Evolutionary conservation across 2,329 filamentous ascomycete species (phyloP), one percentile per base, ranked within the genome.

Genomic region (Calonectria naviculata): DNA sequence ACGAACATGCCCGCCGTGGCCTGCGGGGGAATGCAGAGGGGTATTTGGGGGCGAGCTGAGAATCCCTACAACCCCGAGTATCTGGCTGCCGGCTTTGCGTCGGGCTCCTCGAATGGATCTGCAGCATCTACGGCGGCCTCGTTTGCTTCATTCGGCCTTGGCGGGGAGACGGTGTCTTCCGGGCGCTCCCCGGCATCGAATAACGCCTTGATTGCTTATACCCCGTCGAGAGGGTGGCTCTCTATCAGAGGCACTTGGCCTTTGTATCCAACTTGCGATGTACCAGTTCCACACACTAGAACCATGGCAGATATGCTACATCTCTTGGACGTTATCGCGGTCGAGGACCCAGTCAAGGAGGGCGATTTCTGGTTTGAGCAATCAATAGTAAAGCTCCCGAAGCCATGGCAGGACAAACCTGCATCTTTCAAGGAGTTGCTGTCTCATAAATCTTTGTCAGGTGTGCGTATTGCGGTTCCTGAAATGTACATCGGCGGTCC

Each of bases 1-100:
- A 90, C 89, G 1, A 91, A 81, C 17, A 91, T 90, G 85, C 89
- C 81, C 3, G 85, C 89, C 0, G 89, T 90, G 85, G 89, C 88
- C 28, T 85, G 85, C 44, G 88, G 88, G 2, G 89, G 89, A 0
- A 90, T 90, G 87, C 88, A 90, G 71, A 81, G 89, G n/a, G 89
- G 89, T 1, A 75, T 88, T 3, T 90, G 89, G 73, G 89, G 89
- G 0, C 83, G 89, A 5, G 87, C 89, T 0, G 89, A 90, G 75
- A 87, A 84, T 49, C 89, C 89, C 0, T 90, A 91, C 74, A 90
- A 90, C 70, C 67, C 76, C 0, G 82, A 87, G 0, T 91, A 87
- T 67, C 80, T 90, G 2, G 85, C 89, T 0, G 88, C 87, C 2
- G 89, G 88, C 0, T 90, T 87, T 76, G 87, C 85, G 0, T 90